Evolutionary conservation across 495 filamentous ascomycete species (phyloP), one percentile per base, ranked within the genome.

Genomic region (Aspergillus haitiensis): DNA sequence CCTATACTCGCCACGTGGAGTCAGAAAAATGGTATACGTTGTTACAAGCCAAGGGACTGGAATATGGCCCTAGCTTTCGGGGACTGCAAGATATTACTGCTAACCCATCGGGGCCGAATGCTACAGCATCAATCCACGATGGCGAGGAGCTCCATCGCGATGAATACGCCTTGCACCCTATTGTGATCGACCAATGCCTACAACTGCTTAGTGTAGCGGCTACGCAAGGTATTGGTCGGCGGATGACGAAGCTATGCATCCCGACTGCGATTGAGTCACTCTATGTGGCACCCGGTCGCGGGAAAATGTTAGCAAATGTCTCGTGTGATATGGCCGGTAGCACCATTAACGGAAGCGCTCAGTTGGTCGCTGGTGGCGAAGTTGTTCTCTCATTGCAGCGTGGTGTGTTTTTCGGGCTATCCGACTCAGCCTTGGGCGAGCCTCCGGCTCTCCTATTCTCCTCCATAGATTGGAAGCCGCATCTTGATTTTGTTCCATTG

Each of bases 161-260:
- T 52, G 59, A 42, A 0, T 79, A 74, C 59, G 31, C 63, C 0
- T 57, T 76, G 4, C 79, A 83, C 47, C 77, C 80, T 1, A 63
- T 66, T 11, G 61, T 63, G 7, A 77, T 82, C 27, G 80, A 82
- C 49, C 64, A 64, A 5, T 73, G 69, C 46, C 52, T 83, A 12
- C 77, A 81, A 51, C 56, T 75, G 1, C 46, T 72, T 33, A 66
- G 66, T 11, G 65, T 72, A 6, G 77, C 80, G 35, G 50, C 34
- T 15, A 63, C 57, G 1, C 60, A 64, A 21, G 73, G 68, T 0
- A 40, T 66, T 1, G 61, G 65, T 35, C 69, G 68, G 13, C 34
- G 66, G 67, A 39, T 64, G 16, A 50, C 47, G 34, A 9, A 4
- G 37, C 8, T 40, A 1, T 40, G 37, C 37, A 37, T 61, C 5